phyloP scores from a whole-genome alignment of 768 basidiomycete species.

The Boletus sensibilis region DNA sequence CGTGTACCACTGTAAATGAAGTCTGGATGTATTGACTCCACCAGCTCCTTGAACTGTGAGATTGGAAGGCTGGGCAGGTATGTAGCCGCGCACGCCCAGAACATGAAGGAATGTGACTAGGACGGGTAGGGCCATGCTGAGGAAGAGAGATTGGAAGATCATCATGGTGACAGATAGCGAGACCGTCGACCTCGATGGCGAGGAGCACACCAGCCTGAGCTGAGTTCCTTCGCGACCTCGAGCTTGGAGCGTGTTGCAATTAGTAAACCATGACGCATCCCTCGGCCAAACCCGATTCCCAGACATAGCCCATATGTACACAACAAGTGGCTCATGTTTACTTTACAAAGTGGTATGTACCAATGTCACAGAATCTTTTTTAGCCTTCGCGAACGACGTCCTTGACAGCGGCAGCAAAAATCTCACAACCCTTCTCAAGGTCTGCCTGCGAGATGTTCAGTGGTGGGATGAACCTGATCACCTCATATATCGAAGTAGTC shows the following conservation, averaged over 20 bases:
- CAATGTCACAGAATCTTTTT: not conserved
- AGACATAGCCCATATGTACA: not conserved
- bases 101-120: constrained; percentile 5
- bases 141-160: constrained; percentile 5
- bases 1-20: constrained; percentile 61
- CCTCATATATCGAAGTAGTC: constrained; percentile 88
- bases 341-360: not conserved
- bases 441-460: constrained; percentile 78
- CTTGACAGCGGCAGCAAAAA: constrained; percentile 68
- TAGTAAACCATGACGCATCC: not conserved
- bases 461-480: constrained; percentile 90
- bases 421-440: constrained; percentile 61
- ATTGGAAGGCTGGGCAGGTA: constrained; percentile 75
- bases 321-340: too few species aligned
- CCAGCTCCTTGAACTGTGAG: constrained; percentile 51
- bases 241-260: constrained; percentile 2
- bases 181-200: constrained; percentile 11
- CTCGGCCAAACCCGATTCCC: constrained; percentile 7
- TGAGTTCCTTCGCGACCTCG: not conserved
- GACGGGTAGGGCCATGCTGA: constrained; percentile 5
- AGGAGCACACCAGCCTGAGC: not conserved
- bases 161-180: constrained; percentile 22
- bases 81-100: constrained; percentile 45
- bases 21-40: constrained; percentile 46
- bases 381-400: constrained; percentile 56